Evolutionary conservation across 2,329 filamentous ascomycete genomes (phyloP).

Genomic region (Sclerotinia subarctica): DNA sequence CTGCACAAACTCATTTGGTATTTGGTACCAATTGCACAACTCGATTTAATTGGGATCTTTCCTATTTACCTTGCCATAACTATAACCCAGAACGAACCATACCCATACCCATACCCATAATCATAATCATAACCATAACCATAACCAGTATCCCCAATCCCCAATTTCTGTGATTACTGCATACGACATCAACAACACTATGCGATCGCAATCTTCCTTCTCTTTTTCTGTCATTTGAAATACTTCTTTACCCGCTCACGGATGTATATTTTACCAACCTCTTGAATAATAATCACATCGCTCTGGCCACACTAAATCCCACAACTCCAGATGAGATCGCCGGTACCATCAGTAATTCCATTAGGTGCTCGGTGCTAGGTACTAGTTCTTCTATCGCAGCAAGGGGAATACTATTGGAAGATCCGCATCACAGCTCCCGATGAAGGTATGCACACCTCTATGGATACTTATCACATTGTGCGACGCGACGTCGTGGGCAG

Average conservation of each 20-base stretch:
- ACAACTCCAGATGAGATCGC: constrained; percentile 37
- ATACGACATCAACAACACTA: constrained; percentile 13
- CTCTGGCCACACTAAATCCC: not conserved
- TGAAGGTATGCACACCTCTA: constrained; percentile 36
- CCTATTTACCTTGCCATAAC: constrained; percentile 6
- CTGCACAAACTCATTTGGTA: not conserved
- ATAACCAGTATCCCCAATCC: constrained; percentile 1
- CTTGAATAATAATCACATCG: constrained; percentile 9
- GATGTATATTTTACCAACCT: constrained; percentile 16
- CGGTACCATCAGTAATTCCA: constrained; percentile 31
- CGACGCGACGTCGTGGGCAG: not conserved
- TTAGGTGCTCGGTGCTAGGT: constrained; percentile 21
- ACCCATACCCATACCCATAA: not conserved
- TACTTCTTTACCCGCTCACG: not conserved
- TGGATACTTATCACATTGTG: not conserved
- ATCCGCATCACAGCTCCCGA: constrained; percentile 28
- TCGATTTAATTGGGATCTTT: constrained; percentile 18
- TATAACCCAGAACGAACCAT: no score
- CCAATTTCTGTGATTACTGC: constrained; percentile 3
- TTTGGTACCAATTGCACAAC: constrained; percentile 18
- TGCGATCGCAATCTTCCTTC: constrained; percentile 14
- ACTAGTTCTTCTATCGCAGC: constrained; percentile 34
- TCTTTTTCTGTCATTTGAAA: not conserved
- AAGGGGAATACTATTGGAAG: constrained; percentile 34
- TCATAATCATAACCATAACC: not conserved